Evolutionary conservation across 352 stramenopile species (phyloP), one percentile per base, ranked within the genome.

Genomic region (Thalassiosira exigua): DNA sequence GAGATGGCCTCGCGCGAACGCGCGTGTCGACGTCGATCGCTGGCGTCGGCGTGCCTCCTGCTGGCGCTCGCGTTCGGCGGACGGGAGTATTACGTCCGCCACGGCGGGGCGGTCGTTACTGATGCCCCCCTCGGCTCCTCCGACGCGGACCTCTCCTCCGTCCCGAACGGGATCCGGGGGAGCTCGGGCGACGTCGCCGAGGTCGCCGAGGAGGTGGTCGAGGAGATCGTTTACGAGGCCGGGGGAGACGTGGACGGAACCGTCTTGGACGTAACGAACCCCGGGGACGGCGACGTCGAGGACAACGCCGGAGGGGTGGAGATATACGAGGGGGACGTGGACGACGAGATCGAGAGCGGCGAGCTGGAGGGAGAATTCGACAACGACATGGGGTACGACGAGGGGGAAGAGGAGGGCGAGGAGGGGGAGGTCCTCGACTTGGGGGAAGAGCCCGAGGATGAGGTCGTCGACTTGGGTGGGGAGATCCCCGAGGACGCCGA

Each of bases 21-120:
- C 30, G 42, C 3, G 4, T 26, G 59, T 11, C 42, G 57, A 36
- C 19, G 21, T 50, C 41, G 46, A 48, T 33, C 61, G 24, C 7
- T 62, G 7, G 3, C 27, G 24, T 62, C 27, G 9, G 21, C 51
- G 12, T 48, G 44, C 21, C 41, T 72, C 19, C 41, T 72, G 9
- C 17, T 29, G 29, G 62, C 48, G n/a, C 36, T 44, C 14, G 62
- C 46, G 17, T 46, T 72, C 46, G 48, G 29, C 30, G 50, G 62
- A 21, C 33, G 51, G 3, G 36, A 62, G 9, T 58, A 58, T 52
- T 72, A 58, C n/a, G n/a, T n/a, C n/a, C n/a, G n/a, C n/a, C n/a
- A n/a, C n/a, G n/a, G n/a, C n/a, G n/a, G n/a, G n/a, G n/a, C n/a
- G n/a, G n/a, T n/a, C n/a, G n/a, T n/a, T n/a, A n/a, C n/a, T n/a